Percentiles rank a stretch among this genome's conserved stretches.
Conservation (phyloP, 345 rosid genomes). For the Aquilaria malaccensis region DNA sequence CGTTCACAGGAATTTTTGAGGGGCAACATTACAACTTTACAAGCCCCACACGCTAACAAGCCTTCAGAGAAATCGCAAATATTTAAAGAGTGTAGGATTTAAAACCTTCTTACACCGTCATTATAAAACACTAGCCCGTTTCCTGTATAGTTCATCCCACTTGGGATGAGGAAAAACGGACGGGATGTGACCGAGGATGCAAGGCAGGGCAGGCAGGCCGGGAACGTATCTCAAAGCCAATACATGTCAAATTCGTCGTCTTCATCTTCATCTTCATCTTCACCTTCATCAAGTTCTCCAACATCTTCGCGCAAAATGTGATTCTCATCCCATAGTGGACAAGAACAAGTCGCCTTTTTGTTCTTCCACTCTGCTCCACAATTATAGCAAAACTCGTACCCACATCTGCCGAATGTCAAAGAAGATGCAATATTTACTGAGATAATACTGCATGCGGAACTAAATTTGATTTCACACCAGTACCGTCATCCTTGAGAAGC, state of each 20-base stretch:
- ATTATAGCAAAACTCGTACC: conserved; percentile 54
- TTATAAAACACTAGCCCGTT: not conserved
- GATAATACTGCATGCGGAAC: not conserved
- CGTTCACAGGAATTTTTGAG: too few species aligned
- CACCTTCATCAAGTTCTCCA: conserved; percentile 14
- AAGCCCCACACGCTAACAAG: too few species aligned
- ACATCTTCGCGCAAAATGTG: conserved; percentile 18
- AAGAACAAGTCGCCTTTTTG: conserved; percentile 45
- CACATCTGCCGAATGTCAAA: conserved; percentile 8
- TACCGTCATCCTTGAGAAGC: too few species aligned
- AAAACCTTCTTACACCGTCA: not conserved
- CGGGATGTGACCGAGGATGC: not conserved
- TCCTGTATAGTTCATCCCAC: not conserved
- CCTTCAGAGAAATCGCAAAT: not conserved
- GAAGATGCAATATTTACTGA: not conserved
- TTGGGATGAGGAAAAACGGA: not conserved
- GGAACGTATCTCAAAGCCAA: not conserved
- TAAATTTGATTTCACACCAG: not conserved
- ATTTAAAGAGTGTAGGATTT: not conserved
- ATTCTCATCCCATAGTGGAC: conserved; percentile 55
- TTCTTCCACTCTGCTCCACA: conserved; percentile 61
- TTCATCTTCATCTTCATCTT: not conserved
- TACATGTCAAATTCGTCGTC: conserved; percentile 10
- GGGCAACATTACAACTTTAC: too few species aligned
- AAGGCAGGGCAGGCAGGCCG: too few species aligned